Evolutionary conservation across 257 asterid genomes (phyloP), one percentile per base, ranked within the genome.

Genomic region (Schizonepeta tenuifolia): DNA sequence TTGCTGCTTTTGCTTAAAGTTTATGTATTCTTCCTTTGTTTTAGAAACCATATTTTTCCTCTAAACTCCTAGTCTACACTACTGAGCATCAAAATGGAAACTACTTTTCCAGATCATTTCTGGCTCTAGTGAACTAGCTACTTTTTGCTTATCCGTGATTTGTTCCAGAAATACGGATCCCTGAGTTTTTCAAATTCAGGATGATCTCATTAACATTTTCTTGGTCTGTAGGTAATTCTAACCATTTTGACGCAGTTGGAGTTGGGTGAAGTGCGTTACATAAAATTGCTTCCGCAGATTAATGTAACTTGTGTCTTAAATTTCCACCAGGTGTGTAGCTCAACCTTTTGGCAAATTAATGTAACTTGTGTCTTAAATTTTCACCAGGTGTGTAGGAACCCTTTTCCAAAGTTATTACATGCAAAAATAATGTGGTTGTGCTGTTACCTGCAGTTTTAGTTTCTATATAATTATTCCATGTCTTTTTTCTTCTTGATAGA

Each of bases 171-270:
- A 70, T 55, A 59, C 61, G n/a, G 61, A 59, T 33, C 18, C 51
- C 31, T 65, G 77, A 41, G 31, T 43, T 43, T 14, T 38, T 40
- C 59, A 22, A n/a, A n/a, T n/a, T n/a, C n/a, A n/a, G n/a, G n/a
- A n/a, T n/a, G n/a, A n/a, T n/a, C 24, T 67, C 75, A 61, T 71
- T 70, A 54, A 41, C 13, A 41, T 72, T 78, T 72, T 79, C 71
- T 71, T 56, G 79, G 61, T 59, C 77, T 81, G 70, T 78, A 94
- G 99, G 98, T 91, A 49, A 87, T 94, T 67, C 86, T 91, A 67
- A 94, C 99, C 12, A 85, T 94, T 60, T 77, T 94, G 81, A 94
- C 99, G 46, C 99, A 90, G 69, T 81, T 94, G 90, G 99, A 94
- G 85, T 80, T 94, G 89, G 99, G 98, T 38, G 97, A 88, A 73